These are phyloP conservation scores for Spathaspora passalidarum DNA, from an alignment of 805 yeast species.

Conservation along the genomic window DNA sequence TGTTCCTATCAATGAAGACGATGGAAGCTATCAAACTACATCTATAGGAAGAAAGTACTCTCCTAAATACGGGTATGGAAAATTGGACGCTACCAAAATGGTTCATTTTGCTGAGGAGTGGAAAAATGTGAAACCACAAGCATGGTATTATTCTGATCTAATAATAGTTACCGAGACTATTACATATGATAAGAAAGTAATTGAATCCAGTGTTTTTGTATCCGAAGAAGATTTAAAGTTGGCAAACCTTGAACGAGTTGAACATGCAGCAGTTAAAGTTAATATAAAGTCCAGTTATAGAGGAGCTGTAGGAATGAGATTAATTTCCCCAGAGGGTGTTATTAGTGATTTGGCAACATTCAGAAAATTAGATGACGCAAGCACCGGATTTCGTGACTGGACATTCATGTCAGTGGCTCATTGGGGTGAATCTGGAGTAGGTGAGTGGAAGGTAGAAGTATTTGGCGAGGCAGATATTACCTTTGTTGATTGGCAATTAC, in stretches of 20 bases:
- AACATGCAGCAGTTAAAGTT: slow-evolving; percentile 83
- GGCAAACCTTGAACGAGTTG: slow-evolving; percentile 68
- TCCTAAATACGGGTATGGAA: slow-evolving; percentile 90
- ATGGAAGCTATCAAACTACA: slow-evolving; percentile 72
- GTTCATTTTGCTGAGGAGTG: slow-evolving; percentile 72
- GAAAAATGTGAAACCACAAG: slow-evolving; percentile 87
- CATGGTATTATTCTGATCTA: slow-evolving; percentile 63
- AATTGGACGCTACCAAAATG: slow-evolving; percentile 75
- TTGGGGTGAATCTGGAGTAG: slow-evolving; percentile 84
- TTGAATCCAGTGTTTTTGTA: slow-evolving; percentile 38
- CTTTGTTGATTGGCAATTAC: slow-evolving; percentile 70
- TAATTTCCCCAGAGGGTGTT: slow-evolving; percentile 75
- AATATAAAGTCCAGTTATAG: slow-evolving; percentile 62
- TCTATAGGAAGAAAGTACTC: slow-evolving; percentile 70
- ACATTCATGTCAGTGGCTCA: slow-evolving; percentile 97
- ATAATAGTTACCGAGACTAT: slow-evolving; percentile 27
- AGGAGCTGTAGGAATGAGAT: slow-evolving; percentile 64
- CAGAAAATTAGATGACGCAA: slow-evolving; percentile 56
- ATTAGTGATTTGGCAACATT: slow-evolving; percentile 69
- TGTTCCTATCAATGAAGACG: slow-evolving; percentile 61
- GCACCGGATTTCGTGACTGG: slow-evolving; percentile 73
- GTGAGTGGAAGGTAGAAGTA: slow-evolving; percentile 79
- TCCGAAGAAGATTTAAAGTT: slow-evolving; percentile 45
- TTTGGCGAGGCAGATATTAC: slow-evolving; percentile 25
- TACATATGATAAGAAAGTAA: slow-evolving; percentile 8